phyloP scores from a whole-genome alignment of 371 early-diverging fungal species.

The Circinella minor region DNA sequence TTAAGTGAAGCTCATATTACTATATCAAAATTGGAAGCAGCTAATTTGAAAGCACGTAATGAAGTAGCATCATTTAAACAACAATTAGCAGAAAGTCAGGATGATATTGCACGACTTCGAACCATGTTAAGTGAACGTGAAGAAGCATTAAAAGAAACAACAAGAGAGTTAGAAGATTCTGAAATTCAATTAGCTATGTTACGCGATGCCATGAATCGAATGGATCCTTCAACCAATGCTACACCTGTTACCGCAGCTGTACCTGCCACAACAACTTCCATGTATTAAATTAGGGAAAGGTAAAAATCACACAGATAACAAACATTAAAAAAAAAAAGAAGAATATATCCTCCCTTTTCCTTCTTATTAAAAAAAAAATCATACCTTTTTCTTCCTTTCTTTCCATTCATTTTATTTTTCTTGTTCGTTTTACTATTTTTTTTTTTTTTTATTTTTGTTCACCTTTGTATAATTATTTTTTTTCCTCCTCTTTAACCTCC shows the following conservation, averaged over 20 bases:
- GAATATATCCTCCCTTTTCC: not conserved
- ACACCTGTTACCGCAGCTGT: not conserved
- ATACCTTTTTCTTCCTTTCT: too few species aligned
- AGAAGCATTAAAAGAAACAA: slow-evolving; percentile 49
- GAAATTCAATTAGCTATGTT: slow-evolving; percentile 68
- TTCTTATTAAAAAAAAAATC: not conserved
- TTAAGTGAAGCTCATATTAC: slow-evolving; percentile 61
- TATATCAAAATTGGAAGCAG: slow-evolving; percentile 61
- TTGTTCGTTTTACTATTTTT: too few species aligned
- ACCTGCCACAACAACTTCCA: slow-evolving; percentile 9
- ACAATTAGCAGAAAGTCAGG: slow-evolving; percentile 57
- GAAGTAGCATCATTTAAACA: slow-evolving; percentile 60
- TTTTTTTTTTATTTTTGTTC: not conserved
- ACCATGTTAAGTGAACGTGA: slow-evolving; percentile 54
- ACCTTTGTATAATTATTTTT: not conserved
- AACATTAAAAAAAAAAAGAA: too few species aligned
- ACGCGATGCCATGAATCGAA: slow-evolving; percentile 64
- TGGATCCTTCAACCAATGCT: slow-evolving; percentile 23
- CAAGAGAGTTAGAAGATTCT: slow-evolving; percentile 58
- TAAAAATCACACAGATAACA: too few species aligned
- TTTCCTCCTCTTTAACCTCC: not conserved
- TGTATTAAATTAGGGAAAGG: not conserved
- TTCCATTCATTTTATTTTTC: too few species aligned
- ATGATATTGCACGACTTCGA: slow-evolving; percentile 52
- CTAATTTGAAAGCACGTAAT: slow-evolving; percentile 60